Evolutionary conservation across 768 basidiomycete genomes (phyloP), one percentile per base, ranked within the genome.

Genomic region (Neoboletus magnificus): DNA sequence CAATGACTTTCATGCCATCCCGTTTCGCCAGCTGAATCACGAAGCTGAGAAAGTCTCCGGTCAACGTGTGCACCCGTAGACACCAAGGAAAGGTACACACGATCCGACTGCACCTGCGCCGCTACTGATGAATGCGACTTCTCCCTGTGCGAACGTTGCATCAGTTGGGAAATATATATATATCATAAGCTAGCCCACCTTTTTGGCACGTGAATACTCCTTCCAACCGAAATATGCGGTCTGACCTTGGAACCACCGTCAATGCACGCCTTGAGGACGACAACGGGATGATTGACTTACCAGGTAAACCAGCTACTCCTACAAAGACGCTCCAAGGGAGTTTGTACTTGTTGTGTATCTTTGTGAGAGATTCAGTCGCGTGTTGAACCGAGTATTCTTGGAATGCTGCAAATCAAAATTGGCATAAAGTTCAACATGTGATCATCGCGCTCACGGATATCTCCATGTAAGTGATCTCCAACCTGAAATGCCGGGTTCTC

Each of bases 1-100:
- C 85, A 47, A 91, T 86, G 37, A 90, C 88, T 61, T 84, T 86
- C 23, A 78, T 63, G 4, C 80, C 80, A n/a, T 79, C 76, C 0
- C 61, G 58, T 48, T 83, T 82, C 0, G 81, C 80, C 6, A 82
- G 65, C 53, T 83, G 81, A 43, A 81, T 76, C 20, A 82, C 78
- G 13, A 82, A 43, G 1, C 79, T 80, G 36, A 15, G 11, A 29
- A 40, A 1, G 7, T 29, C 2, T 2, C 8, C 6, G 18, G 13
- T 64, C 27, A 47, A 27, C 3, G 7, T 5, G 15, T 29, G 45
- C 42, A 5, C 15, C n/a, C 20, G n/a, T 16, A 11, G 32, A 50
- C 49, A 0, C 15, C 15, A 4, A 27, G 36, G 40, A 22, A 29
- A 7, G 1, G 73, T 25, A 43, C 82, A 41, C 63, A 84, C 81